Percentiles rank a stretch among this genome's conserved stretches.
Evolutionary conservation across 768 basidiomycete species (phyloP).

Genomic region (Clitopilus passeckerianus): DNA sequence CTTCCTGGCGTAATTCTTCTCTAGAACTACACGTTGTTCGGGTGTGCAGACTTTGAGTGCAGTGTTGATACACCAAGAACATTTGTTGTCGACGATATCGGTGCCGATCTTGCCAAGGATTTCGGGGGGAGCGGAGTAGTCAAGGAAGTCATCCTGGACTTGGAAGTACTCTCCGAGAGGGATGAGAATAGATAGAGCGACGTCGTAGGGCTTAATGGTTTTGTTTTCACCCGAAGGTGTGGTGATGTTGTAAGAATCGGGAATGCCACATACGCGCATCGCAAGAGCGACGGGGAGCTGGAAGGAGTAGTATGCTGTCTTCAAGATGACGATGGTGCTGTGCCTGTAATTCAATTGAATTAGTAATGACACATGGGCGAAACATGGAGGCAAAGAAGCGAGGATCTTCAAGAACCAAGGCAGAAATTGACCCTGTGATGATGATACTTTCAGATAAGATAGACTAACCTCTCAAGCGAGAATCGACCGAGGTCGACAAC

Average conservation of each 20-base stretch:
- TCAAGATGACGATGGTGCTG: slow-evolving; percentile 90
- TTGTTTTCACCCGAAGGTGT: slow-evolving; percentile 8
- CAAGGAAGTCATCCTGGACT: slow-evolving; percentile 95
- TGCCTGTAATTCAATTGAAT: slow-evolving; percentile 46
- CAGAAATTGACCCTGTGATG: background rate
- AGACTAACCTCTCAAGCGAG: slow-evolving; percentile 70
- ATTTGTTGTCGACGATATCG: slow-evolving; percentile 98
- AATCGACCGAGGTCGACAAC: slow-evolving; percentile 83
- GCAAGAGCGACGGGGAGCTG: slow-evolving; percentile 97
- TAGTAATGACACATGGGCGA: background rate
- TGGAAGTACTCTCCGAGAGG: slow-evolving; percentile 99
- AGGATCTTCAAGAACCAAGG: background rate
- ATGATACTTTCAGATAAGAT: background rate
- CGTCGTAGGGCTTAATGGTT: slow-evolving; percentile 56
- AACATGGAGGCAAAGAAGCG: background rate
- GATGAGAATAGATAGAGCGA: slow-evolving; percentile 77
- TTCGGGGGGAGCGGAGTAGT: slow-evolving; percentile 86
- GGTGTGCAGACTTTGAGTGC: slow-evolving; percentile 59
- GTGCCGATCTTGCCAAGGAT: slow-evolving; percentile 96
- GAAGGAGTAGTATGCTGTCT: slow-evolving; percentile 97
- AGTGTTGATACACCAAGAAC: slow-evolving; percentile 92
- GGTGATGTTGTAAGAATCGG: slow-evolving; percentile 37
- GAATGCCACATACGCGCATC: slow-evolving; percentile 71
- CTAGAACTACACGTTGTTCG: slow-evolving; percentile 54
- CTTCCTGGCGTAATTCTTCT: slow-evolving; percentile 47